A percentile compares a stretch with the other conserved stretches of the same genome.
These are phyloP conservation scores for Phalaenopsis hybrid DNA, from an alignment of 116 monocot species.

Conservation along the genomic window DNA sequence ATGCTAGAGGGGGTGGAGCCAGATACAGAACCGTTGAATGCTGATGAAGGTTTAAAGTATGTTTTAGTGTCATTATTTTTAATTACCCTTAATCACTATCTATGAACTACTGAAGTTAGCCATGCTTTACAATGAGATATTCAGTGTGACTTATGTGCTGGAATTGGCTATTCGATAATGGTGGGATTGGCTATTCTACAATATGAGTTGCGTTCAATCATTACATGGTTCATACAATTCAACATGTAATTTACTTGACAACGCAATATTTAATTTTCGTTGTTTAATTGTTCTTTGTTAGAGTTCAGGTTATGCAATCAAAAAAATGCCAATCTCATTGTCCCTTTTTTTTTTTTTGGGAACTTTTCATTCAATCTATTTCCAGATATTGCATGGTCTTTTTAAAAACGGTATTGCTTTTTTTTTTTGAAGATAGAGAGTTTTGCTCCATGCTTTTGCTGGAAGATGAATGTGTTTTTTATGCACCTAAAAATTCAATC, in stretches of 20 bases:
- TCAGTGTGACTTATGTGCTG: neutral
- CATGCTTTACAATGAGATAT: neutral
- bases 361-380: neutral
- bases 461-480: neutral
- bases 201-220: neutral
- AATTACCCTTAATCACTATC: too few species aligned
- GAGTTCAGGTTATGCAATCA: neutral
- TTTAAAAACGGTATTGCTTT: neutral
- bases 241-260: neutral
- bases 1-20: slow-evolving; percentile 96
- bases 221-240: neutral
- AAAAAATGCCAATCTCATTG: neutral
- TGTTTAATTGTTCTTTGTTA: neutral
- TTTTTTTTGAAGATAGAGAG: neutral
- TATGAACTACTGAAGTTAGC: neutral
- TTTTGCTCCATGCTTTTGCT: neutral
- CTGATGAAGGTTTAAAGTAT: slow-evolving; percentile 82
- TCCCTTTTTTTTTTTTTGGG: neutral
- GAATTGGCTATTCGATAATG: too few species aligned
- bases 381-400: neutral
- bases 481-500: neutral
- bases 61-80: slow-evolving; percentile 1
- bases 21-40: slow-evolving; percentile 50
- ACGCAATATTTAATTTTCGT: neutral
- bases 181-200: too few species aligned